Evolutionary conservation across 768 basidiomycete species (phyloP).

Genomic region (Lactifluus subvellereus): DNA sequence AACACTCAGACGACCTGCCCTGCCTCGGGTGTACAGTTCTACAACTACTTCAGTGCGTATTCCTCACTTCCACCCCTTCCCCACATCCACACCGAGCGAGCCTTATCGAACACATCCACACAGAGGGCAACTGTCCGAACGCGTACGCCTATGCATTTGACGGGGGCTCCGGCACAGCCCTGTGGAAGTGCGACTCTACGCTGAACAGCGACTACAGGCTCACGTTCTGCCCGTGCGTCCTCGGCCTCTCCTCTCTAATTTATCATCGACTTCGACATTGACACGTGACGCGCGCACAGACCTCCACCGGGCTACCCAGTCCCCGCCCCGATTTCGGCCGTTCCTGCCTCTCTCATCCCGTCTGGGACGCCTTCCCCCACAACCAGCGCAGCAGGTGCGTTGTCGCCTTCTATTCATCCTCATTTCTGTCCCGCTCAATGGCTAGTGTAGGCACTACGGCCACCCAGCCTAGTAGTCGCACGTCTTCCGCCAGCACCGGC

Average conservation of each 20-base stretch:
- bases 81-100: too few species aligned
- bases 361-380: neutral
- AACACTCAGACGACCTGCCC: conserved; percentile 36
- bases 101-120: neutral
- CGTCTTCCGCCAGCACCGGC: neutral
- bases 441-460: neutral
- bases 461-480: too few species aligned
- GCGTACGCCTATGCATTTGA: conserved; percentile 53
- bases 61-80: neutral
- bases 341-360: conserved; percentile 13
- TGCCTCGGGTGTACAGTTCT: conserved; percentile 27
- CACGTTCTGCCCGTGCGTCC: conserved; percentile 31
- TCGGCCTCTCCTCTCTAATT: neutral
- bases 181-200: conserved; percentile 45
- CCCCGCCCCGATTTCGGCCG: conserved; percentile 12
- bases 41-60: conserved; percentile 15
- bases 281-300: neutral
- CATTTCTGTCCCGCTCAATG: neutral
- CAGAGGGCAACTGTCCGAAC: conserved; percentile 40
- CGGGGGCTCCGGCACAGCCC: conserved; percentile 45
- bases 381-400: neutral
- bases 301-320: conserved; percentile 1
- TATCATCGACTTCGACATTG: neutral
- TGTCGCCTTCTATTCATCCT: neutral
- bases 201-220: conserved; percentile 28